Evolutionary conservation across 2,329 filamentous ascomycete genomes (phyloP), one percentile per base, ranked within the genome.

Genomic region (Fusarium piperis): DNA sequence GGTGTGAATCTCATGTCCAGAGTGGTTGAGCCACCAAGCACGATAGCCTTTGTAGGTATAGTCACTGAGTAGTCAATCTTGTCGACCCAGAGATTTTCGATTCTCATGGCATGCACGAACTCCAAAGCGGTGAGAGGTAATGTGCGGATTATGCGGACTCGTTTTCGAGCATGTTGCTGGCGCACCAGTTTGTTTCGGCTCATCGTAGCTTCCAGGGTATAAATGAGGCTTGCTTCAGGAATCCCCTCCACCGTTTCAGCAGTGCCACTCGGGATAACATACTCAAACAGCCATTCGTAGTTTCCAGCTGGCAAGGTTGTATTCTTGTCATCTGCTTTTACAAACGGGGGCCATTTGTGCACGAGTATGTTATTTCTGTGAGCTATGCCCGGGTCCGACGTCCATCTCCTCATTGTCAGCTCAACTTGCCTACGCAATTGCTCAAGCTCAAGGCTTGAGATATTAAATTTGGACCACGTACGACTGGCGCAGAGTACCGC

Each of bases 81-180:
- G 83, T 97, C 95, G 3, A 94, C 92, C 96, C 96, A 99, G 66
- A 97, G 92, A 78, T 98, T 97, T 81, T 98, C 94, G 71, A 98
- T 94, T 65, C 92, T 93, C 92, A 97, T 95, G 48, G 93, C 91
- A 81, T 98, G 92, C 59, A 93, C 87, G 69, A 94, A 88, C 78
- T 95, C 93, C 64, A 94, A 85, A 6, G 92, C 91, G 46, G 89
- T 90, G 6, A 92, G 87, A 59, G 93, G 91, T 41, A 95, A 83
- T 0, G 93, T 95, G 58, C 93, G 89, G 56, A 95, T 92, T 56
- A 95, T 89, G 35, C 93, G 89, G 56, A 95, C 81, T 44, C 91
- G 90, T 80, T 95, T 95, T 78, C 90, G 91, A 18, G 93, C 88
- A 72, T 92, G 89, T 53, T 97, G 85, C 78, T 97, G 94, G 82